Conservation (phyloP, 257 asterid genomes). For the Solanum habrochaites region DNA sequence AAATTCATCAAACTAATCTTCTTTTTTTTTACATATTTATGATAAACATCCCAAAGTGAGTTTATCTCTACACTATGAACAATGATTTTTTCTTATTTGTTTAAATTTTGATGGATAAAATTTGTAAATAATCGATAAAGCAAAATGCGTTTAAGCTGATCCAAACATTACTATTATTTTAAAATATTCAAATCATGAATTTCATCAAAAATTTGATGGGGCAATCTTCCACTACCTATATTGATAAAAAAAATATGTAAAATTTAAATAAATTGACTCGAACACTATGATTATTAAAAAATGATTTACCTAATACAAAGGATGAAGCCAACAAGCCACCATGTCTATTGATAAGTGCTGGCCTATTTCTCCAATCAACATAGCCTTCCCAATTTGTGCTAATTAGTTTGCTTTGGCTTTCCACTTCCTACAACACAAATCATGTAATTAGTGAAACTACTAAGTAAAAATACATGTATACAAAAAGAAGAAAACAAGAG, state of each 20-base stretch:
- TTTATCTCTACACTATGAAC: neutral
- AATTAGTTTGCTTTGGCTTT: conserved; percentile 19
- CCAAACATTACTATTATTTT: neutral
- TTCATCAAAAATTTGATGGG: neutral
- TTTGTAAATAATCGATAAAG: too few species aligned
- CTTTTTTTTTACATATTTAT: neutral
- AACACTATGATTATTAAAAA: neutral
- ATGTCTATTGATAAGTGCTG: conserved; percentile 57
- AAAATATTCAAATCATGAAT: neutral
- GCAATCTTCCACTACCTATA: neutral
- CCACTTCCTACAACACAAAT: conserved; percentile 39
- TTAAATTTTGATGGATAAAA: neutral
- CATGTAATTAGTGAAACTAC: neutral
- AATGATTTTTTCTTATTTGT: neutral
- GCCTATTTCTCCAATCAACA: conserved; percentile 68
- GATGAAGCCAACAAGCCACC: conserved; percentile 89
- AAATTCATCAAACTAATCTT: neutral
- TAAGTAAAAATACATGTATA: neutral
- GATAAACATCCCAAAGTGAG: neutral
- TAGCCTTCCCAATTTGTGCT: conserved; percentile 60
- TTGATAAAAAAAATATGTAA: neutral
- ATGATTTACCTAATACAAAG: conserved; percentile 57
- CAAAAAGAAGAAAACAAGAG: too few species aligned
- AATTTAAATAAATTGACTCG: neutral
- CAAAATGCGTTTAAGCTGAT: neutral